Evolutionary conservation across 164 flowering plant genomes (phyloP), one percentile per base, ranked within the genome.

Genomic region (Hamamelis virginiana): DNA sequence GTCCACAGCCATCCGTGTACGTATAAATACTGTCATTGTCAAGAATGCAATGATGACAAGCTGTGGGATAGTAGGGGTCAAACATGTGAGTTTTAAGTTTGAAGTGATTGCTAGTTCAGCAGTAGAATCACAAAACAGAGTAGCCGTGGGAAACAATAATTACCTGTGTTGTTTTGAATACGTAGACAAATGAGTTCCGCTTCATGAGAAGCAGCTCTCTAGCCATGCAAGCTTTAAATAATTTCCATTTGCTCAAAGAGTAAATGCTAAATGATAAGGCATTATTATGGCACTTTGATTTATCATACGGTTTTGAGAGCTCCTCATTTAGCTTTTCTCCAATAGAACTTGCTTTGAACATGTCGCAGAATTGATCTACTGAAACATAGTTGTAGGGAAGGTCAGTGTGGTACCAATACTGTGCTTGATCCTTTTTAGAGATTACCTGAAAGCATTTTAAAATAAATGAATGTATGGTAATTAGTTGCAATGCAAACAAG

Each of bases 401-500:
- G 21, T 81, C 76, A 19, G 67, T 47, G 8, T 41, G 68, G 62
- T 25, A 51, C 92, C 89, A 88, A 67, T 85, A 84, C 59, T 86
- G 92, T 46, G 67, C 80, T 71, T 88, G 89, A 73, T 88, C 92
- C 68, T 83, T 88, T 69, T 59, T 78, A 16, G 92, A 88, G 65
- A 82, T 75, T 25, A 88, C 85, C 91, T 87, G 81, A 8, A 72
- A 50, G 67, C 13, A 18, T 44, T 18, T 44, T 9, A 22, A 67
- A 23, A 14, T 13, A 61, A 70, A 38, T 52, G 5, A 56, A 27
- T 11, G 28, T 33, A 10, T 9, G 22, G 58, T 8, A 18, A 50
- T 1, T 3, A 45, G 18, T 13, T 33, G 15, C n/a, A 56, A 61
- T 13, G 10, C 18, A 28, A 33, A 33, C 14, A 21, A 28, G 6